Evolutionary conservation across 2,329 filamentous ascomycete species (phyloP).

Genomic region (Exutisphaerella laricina): DNA sequence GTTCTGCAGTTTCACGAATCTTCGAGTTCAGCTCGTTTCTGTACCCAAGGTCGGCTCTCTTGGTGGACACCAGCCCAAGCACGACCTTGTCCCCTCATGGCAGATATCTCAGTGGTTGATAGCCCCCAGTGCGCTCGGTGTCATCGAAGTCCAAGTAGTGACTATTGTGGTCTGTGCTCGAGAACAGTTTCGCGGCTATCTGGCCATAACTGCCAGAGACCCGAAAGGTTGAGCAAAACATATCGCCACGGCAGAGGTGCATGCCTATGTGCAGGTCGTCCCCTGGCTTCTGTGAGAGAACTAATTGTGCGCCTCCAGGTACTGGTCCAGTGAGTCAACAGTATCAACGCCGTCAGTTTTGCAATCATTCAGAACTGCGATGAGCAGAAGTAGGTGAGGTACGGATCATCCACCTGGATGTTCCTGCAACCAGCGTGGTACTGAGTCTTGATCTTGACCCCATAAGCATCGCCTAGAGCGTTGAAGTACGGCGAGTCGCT

Average conservation of each 20-base stretch:
- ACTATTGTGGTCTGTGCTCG: slow-evolving; percentile 23
- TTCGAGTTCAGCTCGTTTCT: slow-evolving; percentile 20
- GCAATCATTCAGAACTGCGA: slow-evolving; percentile 21
- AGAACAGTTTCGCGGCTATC: slow-evolving; percentile 29
- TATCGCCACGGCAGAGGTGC: slow-evolving; percentile 28
- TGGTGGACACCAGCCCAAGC: slow-evolving; percentile 31
- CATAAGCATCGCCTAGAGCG: slow-evolving; percentile 23
- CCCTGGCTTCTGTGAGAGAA: slow-evolving; percentile 12
- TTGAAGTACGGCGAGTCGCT: slow-evolving; percentile 27
- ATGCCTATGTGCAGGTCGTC: slow-evolving; percentile 24
- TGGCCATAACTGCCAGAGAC: slow-evolving; percentile 25
- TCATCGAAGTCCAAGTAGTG: slow-evolving; percentile 33
- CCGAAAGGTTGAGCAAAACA: slow-evolving; percentile 19
- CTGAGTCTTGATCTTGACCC: slow-evolving; percentile 20
- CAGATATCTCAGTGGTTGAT: slow-evolving; percentile 28
- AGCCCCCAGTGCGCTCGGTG: slow-evolving; percentile 28
- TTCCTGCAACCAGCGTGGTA: slow-evolving; percentile 23
- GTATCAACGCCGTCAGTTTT: slow-evolving; percentile 20
- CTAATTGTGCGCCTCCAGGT: slow-evolving; percentile 22
- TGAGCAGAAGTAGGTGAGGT: slow-evolving; percentile 27
- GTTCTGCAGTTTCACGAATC: slow-evolving; percentile 25
- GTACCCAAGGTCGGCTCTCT: slow-evolving; percentile 28
- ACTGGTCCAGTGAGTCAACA: slow-evolving; percentile 21
- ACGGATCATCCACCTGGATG: slow-evolving; percentile 26
- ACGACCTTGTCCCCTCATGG: slow-evolving; percentile 32